Evolutionary conservation across 805 yeast species (phyloP), one percentile per base, ranked within the genome.

Genomic region (Candida broadrunensis): DNA sequence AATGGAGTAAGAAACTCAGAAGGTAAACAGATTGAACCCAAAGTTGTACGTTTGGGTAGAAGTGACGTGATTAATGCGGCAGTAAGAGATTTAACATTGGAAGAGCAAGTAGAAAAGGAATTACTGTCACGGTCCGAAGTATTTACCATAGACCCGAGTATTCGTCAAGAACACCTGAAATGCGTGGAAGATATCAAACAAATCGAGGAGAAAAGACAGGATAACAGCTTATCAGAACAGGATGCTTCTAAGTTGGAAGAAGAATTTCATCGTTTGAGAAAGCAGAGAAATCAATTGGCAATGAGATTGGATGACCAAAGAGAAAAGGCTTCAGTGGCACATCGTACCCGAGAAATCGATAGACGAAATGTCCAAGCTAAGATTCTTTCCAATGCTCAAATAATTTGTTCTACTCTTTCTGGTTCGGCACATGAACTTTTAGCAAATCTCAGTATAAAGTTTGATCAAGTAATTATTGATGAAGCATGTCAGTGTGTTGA

Each of bases 401-500:
- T 93, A 35, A 85, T 91, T 14, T 93, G 98, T 55, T 75, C 97
- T 0, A 91, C 99, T 0, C 68, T 91, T 25, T 90, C 97, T 0
- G 98, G 97, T 21, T 80, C 97, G 3, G 97, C 98, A 0, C 96
- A 89, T 65, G 93, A 87, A 47, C 79, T 88, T 44, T 72, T 91
- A 31, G 81, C 88, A 0, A 74, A 81, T 33, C 65, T 91, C 56
- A 81, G 88, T 8, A 75, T 88, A 54, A 77, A 78, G 33, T 91
- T 93, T 58, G 95, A 86, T 36, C 88, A 95, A 3, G 97, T 93
- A 2, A 83, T 91, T 37, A 83, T 91, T 45, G 99, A 91, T 67
- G 99, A 91, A 61, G 99, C 99, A 2, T 95, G 97, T 50, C 99
- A 91, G 62, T 85, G 96, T 78, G 90, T 93, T 30, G 99, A 91